Base-by-base conservation (phyloP, 2,329 filamentous ascomycete species). In the Shiraia bambusicola region DNA sequence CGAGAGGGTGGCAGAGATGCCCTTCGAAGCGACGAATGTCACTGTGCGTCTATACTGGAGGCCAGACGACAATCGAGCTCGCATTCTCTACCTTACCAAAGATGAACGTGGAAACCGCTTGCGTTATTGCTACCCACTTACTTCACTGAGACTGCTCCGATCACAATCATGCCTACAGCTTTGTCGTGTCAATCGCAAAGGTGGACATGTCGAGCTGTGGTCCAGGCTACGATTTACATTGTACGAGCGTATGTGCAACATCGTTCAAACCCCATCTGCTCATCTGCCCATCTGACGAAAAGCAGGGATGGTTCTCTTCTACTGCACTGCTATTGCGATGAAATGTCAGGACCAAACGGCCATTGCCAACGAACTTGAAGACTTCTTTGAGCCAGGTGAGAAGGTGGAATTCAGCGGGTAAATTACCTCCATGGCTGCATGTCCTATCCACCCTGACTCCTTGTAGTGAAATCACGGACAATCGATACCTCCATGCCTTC, bases 271-370 rank as follows among this genome's bases (percentile, higher is more conserved):
- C 19, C 19, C 19, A 22, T 5, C 4, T 22, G 19, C 19, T 8
- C 19, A 22, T 5, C 4, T 22, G 19, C 19, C 4, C 4, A 8
- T 8, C 19, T 22, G 27, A 11, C 11, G 16, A 13, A 57, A 12
- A 22, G 3, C 32, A 79, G 76, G 71, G 34, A 76, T 82, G 73
- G 76, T 79, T 3, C 57, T 80, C 1, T 81, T 82, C 61, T 80
- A 78, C 57, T 76, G 72, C 47, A 76, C 76, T 0, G 75, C 81
- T 40, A 60, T 81, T 8, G 78, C 79, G 1, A 73, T 83, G 63
- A 80, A 81, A 47, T 72, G 73, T 7, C 79, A 82, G 52, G 79
- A 83, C 54, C 60, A 65, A 13, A 66, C 62, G 15, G 62, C 57
- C 22, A 71, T 65, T 4, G 65, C 69, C 22, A 61, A 60, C 14